Percentiles rank a stretch among this genome's conserved stretches.
These are phyloP conservation scores for Goffeauzyma gilvescens DNA, from an alignment of 768 basidiomycete species.

Conservation along the genomic window DNA sequence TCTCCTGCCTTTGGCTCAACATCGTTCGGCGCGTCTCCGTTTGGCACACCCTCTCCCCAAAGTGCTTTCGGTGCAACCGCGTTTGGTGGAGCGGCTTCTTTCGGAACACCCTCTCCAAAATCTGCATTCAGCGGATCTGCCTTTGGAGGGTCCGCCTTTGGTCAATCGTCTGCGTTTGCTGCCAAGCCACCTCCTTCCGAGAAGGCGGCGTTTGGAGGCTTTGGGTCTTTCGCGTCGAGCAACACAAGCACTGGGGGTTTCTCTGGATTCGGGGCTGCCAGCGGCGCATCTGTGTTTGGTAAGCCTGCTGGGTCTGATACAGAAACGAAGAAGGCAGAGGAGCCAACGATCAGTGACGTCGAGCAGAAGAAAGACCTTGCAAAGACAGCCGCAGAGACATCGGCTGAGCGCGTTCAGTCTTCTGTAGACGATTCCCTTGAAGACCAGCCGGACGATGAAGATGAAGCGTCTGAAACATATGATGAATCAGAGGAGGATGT, in stretches of 20 bases:
- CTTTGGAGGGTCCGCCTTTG: no score
- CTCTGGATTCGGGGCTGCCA: conserved; percentile 1
- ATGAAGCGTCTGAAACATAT: background rate
- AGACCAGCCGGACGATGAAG: conserved; percentile 4
- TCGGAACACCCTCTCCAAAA: no score
- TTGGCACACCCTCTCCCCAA: conserved; percentile 23
- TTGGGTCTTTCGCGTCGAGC: conserved; percentile 2
- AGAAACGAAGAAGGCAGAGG: background rate
- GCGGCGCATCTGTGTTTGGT: background rate
- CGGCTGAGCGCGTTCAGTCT: background rate
- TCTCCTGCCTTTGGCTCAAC: conserved; percentile 34
- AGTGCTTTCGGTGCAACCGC: conserved; percentile 23
- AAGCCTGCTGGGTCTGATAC: background rate
- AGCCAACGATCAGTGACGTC: no score
- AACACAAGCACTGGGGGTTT: conserved; percentile 1
- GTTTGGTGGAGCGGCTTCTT: conserved; percentile 26
- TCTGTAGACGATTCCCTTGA: background rate
- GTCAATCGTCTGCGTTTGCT: conserved; percentile 31
- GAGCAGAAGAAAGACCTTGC: no score
- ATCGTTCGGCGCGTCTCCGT: conserved; percentile 10
- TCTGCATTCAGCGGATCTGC: no score
- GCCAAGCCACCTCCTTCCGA: conserved; percentile 21
- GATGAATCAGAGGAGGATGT: background rate
- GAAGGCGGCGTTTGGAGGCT: conserved; percentile 4
- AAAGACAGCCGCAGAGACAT: background rate